Evolutionary conservation across 805 yeast species (phyloP).

Genomic region (Candida nemodendra): DNA sequence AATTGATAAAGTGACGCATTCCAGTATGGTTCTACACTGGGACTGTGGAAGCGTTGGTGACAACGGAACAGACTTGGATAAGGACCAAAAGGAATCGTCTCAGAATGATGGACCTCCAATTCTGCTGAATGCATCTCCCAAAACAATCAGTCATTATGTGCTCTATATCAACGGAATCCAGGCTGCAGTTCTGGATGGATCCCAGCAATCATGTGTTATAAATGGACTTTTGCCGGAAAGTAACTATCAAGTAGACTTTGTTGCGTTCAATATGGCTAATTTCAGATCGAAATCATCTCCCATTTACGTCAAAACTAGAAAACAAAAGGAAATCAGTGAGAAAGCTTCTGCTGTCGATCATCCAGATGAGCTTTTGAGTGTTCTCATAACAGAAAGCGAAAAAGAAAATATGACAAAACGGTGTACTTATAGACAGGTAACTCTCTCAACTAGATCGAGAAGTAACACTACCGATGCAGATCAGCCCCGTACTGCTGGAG

Average conservation of each 20-base stretch:
- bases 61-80: constrained; percentile 8
- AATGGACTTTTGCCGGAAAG: constrained; percentile 34
- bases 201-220: constrained; percentile 36
- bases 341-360: constrained; percentile 32
- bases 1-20: constrained; percentile 49
- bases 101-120: constrained; percentile 26
- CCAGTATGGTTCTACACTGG: constrained; percentile 55
- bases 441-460: constrained; percentile 29
- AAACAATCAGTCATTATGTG: constrained; percentile 34
- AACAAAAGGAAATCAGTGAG: constrained; percentile 15
- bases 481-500: constrained; percentile 9
- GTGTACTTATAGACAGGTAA: constrained; percentile 26
- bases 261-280: constrained; percentile 39
- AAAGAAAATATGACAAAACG: constrained; percentile 31
- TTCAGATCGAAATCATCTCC: constrained; percentile 42
- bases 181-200: constrained; percentile 34
- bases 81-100: constrained; percentile 4
- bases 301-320: constrained; percentile 39
- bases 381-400: constrained; percentile 35
- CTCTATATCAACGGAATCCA: constrained; percentile 41
- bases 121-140: constrained; percentile 21
- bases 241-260: constrained; percentile 43
- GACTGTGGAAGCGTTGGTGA: constrained; percentile 28
- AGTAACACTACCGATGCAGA: constrained; percentile 35
- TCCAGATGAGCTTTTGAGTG: constrained; percentile 37